These are phyloP conservation scores for Gnetum montanum DNA, from an alignment of 75 land plant species.

Conservation along the genomic window DNA sequence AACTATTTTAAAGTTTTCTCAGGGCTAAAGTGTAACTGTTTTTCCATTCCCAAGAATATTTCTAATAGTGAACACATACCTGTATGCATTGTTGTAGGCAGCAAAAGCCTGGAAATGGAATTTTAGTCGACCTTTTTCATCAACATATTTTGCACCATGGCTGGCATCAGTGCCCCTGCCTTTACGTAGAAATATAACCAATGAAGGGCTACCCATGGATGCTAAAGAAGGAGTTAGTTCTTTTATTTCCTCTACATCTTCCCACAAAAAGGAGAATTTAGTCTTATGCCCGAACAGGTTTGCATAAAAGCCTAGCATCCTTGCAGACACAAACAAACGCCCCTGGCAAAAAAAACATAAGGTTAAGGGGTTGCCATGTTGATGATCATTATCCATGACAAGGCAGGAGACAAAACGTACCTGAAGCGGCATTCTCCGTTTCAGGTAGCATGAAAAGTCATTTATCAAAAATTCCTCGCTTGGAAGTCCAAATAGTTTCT, in stretches of 20 bases:
- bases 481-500: conserved; percentile 80
- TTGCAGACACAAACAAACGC: conserved; percentile 67
- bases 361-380: neutral
- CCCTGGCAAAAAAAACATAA: conserved; percentile 51
- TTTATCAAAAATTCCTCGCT: conserved; percentile 91
- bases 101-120: conserved; percentile 90
- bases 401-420: conserved; percentile 27
- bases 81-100: conserved; percentile 51
- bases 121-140: conserved; percentile 61
- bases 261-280: conserved; percentile 80
- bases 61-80: conserved; percentile 43
- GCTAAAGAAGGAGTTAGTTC: conserved; percentile 53
- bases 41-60: too few relatives aligned
- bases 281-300: conserved; percentile 91
- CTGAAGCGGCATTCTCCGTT: conserved; percentile 83
- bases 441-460: conserved; percentile 83
- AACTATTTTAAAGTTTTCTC: too few relatives aligned
- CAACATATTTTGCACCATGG: conserved; percentile 57
- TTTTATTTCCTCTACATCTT: conserved; percentile 77
- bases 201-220: conserved; percentile 64
- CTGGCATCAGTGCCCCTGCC: conserved; percentile 78
- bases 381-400: neutral
- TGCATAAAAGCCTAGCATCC: conserved; percentile 71
- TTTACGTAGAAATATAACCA: conserved; percentile 45
- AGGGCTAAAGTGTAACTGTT: too few relatives aligned